Base-by-base conservation (phyloP, 768 basidiomycete genomes). In the Amanita pseudoporphyria region DNA sequence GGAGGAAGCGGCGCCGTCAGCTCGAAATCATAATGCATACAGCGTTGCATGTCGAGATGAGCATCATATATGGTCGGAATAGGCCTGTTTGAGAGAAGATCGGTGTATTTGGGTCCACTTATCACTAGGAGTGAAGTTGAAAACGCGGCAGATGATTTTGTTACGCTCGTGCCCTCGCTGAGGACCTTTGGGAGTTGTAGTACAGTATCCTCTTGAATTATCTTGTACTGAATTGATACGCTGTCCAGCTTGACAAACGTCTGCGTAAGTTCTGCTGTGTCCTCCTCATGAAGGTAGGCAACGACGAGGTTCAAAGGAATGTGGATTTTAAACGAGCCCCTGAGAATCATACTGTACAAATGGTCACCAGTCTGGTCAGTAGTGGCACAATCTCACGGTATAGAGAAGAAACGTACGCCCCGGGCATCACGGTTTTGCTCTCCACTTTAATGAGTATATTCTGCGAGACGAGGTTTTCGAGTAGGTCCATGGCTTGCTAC, bases 11-110 rank as follows among this genome's bases (percentile, higher is more conserved):
- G 47, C n/a, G 28, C 39, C 5, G 6, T 40, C 16, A 48, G 16
- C 18, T 38, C 47, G 16, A 48, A 39, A 19, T 48, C 47, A 13
- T 48, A 31, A n/a, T 48, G 24, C 36, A 39, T 28, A 30, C 38
- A 40, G 5, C 38, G 35, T 13, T 40, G 38, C 28, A 30, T 26
- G 6, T 38, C 37, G 18, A 36, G 47, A 19, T 38, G 35, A 2
- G 22, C 24, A 16, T 48, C 47, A 1, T 13, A 16, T 26, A 14
- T 24, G 24, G 36, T 2, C 4, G 47, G 37, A 10, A 38, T 36
- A 1, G 47, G 35, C 7, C 18, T 13, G 36, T 39, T 19, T 13
- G 47, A 37, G 19, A 48, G 24, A n/a, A 48, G 37, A 28, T 31
- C 47, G 14, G 47, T 48, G 37, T 12, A 48, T 19, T 18, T 39